Evolutionary conservation across 2,329 filamentous ascomycete genomes (phyloP).

Genomic region (Trichoderma sp.): DNA sequence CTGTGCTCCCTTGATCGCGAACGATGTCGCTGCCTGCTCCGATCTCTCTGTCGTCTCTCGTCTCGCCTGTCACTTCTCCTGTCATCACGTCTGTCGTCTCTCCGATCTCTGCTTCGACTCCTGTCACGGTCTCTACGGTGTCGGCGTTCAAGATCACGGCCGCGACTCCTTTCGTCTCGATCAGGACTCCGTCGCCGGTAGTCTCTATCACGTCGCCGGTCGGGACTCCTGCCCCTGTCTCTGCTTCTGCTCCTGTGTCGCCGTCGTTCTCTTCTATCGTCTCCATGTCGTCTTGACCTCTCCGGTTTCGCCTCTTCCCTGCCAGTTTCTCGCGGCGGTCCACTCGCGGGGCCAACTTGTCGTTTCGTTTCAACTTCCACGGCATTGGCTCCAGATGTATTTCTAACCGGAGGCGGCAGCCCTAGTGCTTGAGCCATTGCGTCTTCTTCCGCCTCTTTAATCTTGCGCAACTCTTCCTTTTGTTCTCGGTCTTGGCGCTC

Average conservation of each 20-base stretch:
- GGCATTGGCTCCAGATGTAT: slow-evolving; percentile 65
- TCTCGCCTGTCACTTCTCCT: background rate
- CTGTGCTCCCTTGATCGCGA: slow-evolving; percentile 31
- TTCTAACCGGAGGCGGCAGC: slow-evolving; percentile 66
- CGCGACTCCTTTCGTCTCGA: slow-evolving; percentile 18
- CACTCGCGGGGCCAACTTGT: slow-evolving; percentile 36
- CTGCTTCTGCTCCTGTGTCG: slow-evolving; percentile 41
- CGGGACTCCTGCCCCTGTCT: slow-evolving; percentile 38
- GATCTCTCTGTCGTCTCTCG: slow-evolving; percentile 22
- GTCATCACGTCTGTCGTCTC: background rate
- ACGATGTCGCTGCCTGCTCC: slow-evolving; percentile 27
- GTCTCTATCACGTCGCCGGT: slow-evolving; percentile 31
- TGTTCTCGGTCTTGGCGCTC: slow-evolving; percentile 62
- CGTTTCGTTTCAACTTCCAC: slow-evolving; percentile 58
- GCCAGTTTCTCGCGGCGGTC: slow-evolving; percentile 32
- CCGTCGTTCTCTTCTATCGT: slow-evolving; percentile 38
- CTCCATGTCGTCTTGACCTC: slow-evolving; percentile 37
- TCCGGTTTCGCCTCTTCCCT: slow-evolving; percentile 34
- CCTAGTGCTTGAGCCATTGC: slow-evolving; percentile 83
- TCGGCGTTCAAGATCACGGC: slow-evolving; percentile 22
- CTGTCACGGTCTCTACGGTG: slow-evolving; percentile 22
- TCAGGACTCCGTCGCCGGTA: slow-evolving; percentile 25
- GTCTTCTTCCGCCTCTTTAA: slow-evolving; percentile 93
- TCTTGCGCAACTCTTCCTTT: slow-evolving; percentile 73
- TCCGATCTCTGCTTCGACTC: slow-evolving; percentile 24